Evolutionary conservation across 2,329 filamentous ascomycete species (phyloP), one percentile per base, ranked within the genome.

Genomic region (Talaromyces atroroseus): DNA sequence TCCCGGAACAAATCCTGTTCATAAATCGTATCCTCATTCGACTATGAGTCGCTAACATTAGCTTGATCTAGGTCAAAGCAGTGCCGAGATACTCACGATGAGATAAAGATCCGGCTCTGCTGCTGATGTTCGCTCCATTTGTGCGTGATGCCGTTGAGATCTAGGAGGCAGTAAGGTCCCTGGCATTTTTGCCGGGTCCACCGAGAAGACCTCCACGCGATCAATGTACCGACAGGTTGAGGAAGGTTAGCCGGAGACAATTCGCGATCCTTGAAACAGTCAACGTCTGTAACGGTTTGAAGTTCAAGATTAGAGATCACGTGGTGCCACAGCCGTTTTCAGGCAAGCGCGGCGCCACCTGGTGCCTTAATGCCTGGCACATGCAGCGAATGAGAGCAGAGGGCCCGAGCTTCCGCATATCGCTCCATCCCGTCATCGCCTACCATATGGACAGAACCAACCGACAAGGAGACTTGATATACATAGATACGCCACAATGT

Each of bases 1-100:
- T 95, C 90, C 64, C 92, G 89, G 62, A 94, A 78, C 59, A 97
- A 85, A 72, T 99, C 94, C 75, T 96, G 92, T 76, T 99, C 95
- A 79, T 97, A 99, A 59, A 95, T 83, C 55, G 89, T 87, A 76
- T 99, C 94, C 76, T 95, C 90, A 69, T 91, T 89, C 65, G 85
- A 81, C 84, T 92, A 72, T 62, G 74, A 65, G 63, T 65, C 34
- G 75, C 70, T 61, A 69, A 69, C 12, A 64, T 71, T 56, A 69
- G 68, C 52, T 36, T 64, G 67, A 62, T 66, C 63, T 66, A 65
- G 42, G 57, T 57, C 14, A 23, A 40, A 18, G n/a, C 20, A 21
- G 54, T 36, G 54, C 56, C 54, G 52, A 48, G 45, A 51, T 20
- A 66, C 74, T 71, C 61, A 76, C 75, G 54, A 77, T 76, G 65